Percentiles rank a stretch among this genome's conserved stretches.
These are phyloP conservation scores for Vitis rotundifolia DNA, from an alignment of 164 flowering plant genomes.

Conservation along the genomic window DNA sequence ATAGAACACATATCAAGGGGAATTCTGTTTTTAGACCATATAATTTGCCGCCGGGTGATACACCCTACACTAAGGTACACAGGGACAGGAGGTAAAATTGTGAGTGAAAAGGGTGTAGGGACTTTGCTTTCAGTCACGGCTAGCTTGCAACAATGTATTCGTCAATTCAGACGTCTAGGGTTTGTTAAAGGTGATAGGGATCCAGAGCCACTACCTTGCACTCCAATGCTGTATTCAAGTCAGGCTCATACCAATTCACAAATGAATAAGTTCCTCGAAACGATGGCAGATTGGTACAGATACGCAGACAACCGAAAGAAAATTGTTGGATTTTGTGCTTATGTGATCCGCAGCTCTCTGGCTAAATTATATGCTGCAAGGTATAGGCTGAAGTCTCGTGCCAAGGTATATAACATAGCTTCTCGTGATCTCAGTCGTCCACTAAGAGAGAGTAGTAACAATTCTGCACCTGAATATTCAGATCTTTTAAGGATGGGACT, in stretches of 20 bases:
- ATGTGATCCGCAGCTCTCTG: conserved; percentile 87
- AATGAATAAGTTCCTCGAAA: conserved; percentile 97
- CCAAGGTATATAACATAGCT: conserved; percentile 87
- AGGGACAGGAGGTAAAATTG: conserved; percentile 68
- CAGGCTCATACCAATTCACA: conserved; percentile 96
- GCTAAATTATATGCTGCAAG: conserved; percentile 98
- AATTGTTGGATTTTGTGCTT: conserved; percentile 96
- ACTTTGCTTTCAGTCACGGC: conserved; percentile 95
- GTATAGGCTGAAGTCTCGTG: conserved; percentile 88
- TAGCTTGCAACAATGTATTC: conserved; percentile 81
- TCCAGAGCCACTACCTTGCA: conserved; percentile 97
- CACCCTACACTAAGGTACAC: conserved; percentile 85
- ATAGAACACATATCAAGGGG: conserved; percentile 87
- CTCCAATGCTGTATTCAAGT: conserved; percentile 89
- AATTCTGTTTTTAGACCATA: conserved; percentile 86
- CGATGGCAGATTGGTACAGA: conserved; percentile 96
- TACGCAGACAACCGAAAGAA: conserved; percentile 97
- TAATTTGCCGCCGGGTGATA: conserved; percentile 77
- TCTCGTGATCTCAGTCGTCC: conserved; percentile 85
- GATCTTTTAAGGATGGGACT: conserved; percentile 94
- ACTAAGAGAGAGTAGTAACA: conserved; percentile 62
- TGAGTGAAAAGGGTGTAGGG: conserved; percentile 86
- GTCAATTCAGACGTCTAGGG: conserved; percentile 68
- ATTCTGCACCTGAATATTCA: conserved; percentile 82
- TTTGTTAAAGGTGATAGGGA: conserved; percentile 93